Base-by-base conservation (phyloP, 345 rosid species). In the Rhodomyrtus tomentosa region DNA sequence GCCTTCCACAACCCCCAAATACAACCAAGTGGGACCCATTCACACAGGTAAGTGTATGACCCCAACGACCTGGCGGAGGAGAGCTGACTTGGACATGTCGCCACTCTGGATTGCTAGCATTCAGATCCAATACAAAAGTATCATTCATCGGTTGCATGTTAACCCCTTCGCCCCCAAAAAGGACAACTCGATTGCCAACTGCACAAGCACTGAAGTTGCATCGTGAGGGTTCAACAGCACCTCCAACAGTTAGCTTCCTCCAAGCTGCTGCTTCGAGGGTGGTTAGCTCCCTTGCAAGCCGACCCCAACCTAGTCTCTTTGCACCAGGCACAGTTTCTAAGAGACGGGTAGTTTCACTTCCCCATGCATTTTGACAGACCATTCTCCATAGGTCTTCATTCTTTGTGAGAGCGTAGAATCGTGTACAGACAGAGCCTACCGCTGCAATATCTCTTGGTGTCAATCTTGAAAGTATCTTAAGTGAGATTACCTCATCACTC, bases 141-240 rank as follows among this genome's bases (percentile, higher is more conserved):
- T 95, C 98, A 55, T 95, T 93, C 98, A 95, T 95, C 8, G 98
- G 98, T 85, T 95, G 95, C 98, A 95, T 95, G 87, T 95, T 92
- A 76, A 94, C 98, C 73, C 98, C 96, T 88, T 95, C 98, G 15
- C 98, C 98, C 76, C 98, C 96, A 81, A 94, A 95, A 51, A 95
- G 96, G 50, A 95, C 95, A 10, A 95, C 96, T 38, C 96, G 90
- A 82, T 95, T 95, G 55, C 98, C 98, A 48, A 96, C 98, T 5
- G 98, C 99, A 89, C 99, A 96, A 2, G 97, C 95, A 86, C 97
- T 94, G 87, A 94, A 95, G 87, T 95, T 95, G 93, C 98, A 95
- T 59, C 98, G 86, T 10, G 98, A 95, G 13, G 98, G 98, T 83
- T 95, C 98, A 85, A 95, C 98, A 84, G 89, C 91, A 85, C 98